phyloP scores from a whole-genome alignment of 495 filamentous ascomycete species.

The Penicillium alfredii region DNA sequence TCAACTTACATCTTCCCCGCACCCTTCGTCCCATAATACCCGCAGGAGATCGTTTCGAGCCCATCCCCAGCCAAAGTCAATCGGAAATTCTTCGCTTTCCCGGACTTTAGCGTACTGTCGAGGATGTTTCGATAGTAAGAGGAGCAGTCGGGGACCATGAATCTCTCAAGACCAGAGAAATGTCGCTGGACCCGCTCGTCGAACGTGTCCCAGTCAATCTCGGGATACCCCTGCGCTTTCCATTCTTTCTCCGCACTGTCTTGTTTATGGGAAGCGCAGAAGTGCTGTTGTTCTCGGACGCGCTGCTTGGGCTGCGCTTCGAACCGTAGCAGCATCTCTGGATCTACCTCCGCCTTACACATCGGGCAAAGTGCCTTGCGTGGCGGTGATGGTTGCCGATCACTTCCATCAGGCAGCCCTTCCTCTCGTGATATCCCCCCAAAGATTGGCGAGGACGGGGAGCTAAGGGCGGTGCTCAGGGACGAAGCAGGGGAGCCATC shows the following conservation, averaged over 20 bases:
- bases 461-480: conserved; percentile 11
- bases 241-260: conserved; percentile 55
- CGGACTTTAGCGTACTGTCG: conserved; percentile 50
- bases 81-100: conserved; percentile 55
- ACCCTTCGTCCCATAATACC: conserved; percentile 85
- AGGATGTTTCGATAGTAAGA: conserved; percentile 62
- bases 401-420: conserved; percentile 4
- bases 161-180: conserved; percentile 45
- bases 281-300: conserved; percentile 54
- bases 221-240: conserved; percentile 61
- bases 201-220: conserved; percentile 69
- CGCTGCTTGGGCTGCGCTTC: conserved; percentile 46
- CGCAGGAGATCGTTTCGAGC: conserved; percentile 49
- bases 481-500: conserved; percentile 7
- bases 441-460: not conserved
- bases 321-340: conserved; percentile 43
- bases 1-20: conserved; percentile 53
- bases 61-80: conserved; percentile 39
- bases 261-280: conserved; percentile 68
- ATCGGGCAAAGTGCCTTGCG: conserved; percentile 52
- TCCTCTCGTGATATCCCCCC: too few species aligned
- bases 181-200: conserved; percentile 56
- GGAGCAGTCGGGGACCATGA: conserved; percentile 50
- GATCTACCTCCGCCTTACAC: conserved; percentile 57
- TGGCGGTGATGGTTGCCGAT: not conserved